Evolutionary conservation across 2,329 filamentous ascomycete species (phyloP), one percentile per base, ranked within the genome.

Genomic region (Purpureocillium takamizusanense): DNA sequence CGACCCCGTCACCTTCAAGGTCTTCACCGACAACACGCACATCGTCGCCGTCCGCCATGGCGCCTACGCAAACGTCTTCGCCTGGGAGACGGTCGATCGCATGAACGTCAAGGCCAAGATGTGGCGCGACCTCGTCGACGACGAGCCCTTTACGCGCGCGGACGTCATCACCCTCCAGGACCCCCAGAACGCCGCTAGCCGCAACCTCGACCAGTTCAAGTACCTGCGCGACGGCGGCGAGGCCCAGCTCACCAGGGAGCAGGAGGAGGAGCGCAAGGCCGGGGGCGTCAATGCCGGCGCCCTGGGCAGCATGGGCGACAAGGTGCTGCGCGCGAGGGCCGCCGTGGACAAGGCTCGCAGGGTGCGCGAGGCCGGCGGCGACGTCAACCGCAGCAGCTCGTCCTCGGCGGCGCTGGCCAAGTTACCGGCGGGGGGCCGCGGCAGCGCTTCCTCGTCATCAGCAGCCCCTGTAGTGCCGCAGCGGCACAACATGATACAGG

Each of bases 121-220:
- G 67, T 98, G 92, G 92, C 76, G 72, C 47, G 92, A 98, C 62
- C 65, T 98, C 32, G 74, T 97, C 8, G 86, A 84, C 52, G 90
- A 98, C 50, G 74, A 80, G 45, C 83, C 88, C 42, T 98, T 98
- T 53, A 77, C 77, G 23, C 77, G 92, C 45, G 85, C 85, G 51
- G 92, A 98, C 60, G 90, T 98, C 43, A 94, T 98, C 54, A 95
- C 88, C 0, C 67, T 98, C 9, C 94, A 98, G 57, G 92, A 98
- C 57, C 92, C 92, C 10, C 89, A 95, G 56, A 95, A 95, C 58
- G 70, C 92, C 15, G 81, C 83, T 40, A 78, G 80, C 39, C 70
- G 90, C 48, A 85, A 97, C 57, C 70, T 95, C 45, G 88, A 81
- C 61, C 78, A 81, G 33, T 98, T 95, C 70, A 89, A 92, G 56